Evolutionary conservation across 2,329 filamentous ascomycete species (phyloP).

Genomic region (Mycocentrospora acerina): DNA sequence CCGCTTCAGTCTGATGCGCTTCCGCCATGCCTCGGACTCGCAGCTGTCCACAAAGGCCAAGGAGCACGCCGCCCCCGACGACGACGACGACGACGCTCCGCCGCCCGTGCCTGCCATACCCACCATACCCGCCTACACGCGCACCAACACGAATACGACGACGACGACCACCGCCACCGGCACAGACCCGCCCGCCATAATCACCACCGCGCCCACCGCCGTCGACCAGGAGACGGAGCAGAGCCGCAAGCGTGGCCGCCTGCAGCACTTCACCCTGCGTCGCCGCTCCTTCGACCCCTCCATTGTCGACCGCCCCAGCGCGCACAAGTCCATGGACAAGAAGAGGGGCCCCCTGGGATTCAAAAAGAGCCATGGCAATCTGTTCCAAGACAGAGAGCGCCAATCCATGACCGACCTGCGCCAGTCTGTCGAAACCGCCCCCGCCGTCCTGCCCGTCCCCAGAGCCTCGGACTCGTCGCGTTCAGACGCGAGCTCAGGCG

Average conservation of each 20-base stretch:
- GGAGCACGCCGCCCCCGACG: constrained; percentile 56
- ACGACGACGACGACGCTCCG: constrained; percentile 53
- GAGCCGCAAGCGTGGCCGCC: constrained; percentile 26
- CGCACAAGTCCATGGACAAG: constrained; percentile 40
- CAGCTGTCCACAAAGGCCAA: constrained; percentile 78
- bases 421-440: constrained; percentile 62
- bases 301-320: constrained; percentile 27
- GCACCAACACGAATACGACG: constrained; percentile 3
- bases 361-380: constrained; percentile 27
- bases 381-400: constrained; percentile 48
- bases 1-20: constrained; percentile 71
- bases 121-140: not conserved
- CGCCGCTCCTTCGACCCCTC: constrained; percentile 41
- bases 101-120: constrained; percentile 41
- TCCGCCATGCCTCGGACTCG: constrained; percentile 90
- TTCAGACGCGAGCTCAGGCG: constrained; percentile 77
- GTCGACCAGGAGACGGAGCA: constrained; percentile 24
- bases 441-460: constrained; percentile 63
- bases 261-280: constrained; percentile 39
- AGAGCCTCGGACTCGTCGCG: constrained; percentile 83
- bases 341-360: constrained; percentile 33
- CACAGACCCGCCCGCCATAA: constrained; percentile 64
- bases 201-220: constrained; percentile 85
- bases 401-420: constrained; percentile 54
- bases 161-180: constrained; percentile 5